These are phyloP conservation scores for Garcia nutans DNA, from an alignment of 345 rosid species.

Conservation along the genomic window DNA sequence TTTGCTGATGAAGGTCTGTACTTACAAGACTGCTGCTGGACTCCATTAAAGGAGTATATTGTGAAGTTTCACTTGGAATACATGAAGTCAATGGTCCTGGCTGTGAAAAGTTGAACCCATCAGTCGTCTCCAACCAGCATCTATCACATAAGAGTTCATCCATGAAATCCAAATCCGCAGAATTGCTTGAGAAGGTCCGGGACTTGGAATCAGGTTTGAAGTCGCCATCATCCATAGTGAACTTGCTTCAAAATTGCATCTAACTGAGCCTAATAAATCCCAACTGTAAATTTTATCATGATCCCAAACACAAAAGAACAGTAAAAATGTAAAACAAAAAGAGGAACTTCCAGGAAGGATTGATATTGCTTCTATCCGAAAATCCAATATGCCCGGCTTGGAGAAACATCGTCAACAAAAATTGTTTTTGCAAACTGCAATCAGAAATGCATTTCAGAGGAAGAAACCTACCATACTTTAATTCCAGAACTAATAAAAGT, in stretches of 20 bases:
- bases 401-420: slow-evolving; percentile 71
- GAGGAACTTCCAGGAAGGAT: slow-evolving; percentile 67
- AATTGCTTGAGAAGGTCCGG: slow-evolving; percentile 43
- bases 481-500: slow-evolving; percentile 20
- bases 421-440: slow-evolving; percentile 57
- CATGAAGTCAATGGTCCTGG: slow-evolving; percentile 32
- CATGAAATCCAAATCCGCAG: slow-evolving; percentile 88
- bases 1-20: slow-evolving; percentile 28
- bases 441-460: slow-evolving; percentile 67
- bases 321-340: slow-evolving; percentile 61
- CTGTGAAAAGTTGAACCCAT: slow-evolving; percentile 41
- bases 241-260: slow-evolving; percentile 34
- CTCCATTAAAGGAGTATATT: slow-evolving; percentile 30
- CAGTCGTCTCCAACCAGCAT: slow-evolving; percentile 72
- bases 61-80: slow-evolving; percentile 26
- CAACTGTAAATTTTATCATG: slow-evolving; percentile 36
- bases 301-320: slow-evolving; percentile 49
- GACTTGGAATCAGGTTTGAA: slow-evolving; percentile 43
- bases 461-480: slow-evolving; percentile 38
- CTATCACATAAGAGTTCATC: slow-evolving; percentile 81
- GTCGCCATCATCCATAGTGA: slow-evolving; percentile 53
- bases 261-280: slow-evolving; percentile 29
- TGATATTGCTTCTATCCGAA: slow-evolving; percentile 41
- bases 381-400: slow-evolving; percentile 54
- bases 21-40: slow-evolving; percentile 22